Evolutionary conservation across 345 rosid genomes (phyloP), one percentile per base, ranked within the genome.

Genomic region (Syzygium jambos): DNA sequence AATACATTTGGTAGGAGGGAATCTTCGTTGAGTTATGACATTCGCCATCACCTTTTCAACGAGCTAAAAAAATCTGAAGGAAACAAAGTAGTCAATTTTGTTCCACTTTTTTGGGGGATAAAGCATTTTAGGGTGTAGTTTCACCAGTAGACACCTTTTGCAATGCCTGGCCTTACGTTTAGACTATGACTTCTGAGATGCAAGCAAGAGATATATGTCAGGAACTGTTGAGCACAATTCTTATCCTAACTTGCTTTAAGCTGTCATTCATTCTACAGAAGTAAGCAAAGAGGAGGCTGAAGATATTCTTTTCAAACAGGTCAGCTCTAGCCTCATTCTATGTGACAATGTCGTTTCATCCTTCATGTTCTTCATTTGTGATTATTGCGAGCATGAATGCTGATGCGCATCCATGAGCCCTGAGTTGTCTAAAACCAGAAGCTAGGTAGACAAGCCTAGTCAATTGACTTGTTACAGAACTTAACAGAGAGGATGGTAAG

Each of bases 211-310:
- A 25, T 21, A 73, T 25, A 22, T 9, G 14, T 19, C 82, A 73
- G 49, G 82, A 73, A 73, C 82, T 38, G 1, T 10, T 38, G 82
- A 73, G 49, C 82, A 10, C 27, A 38, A 73, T 41, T 38, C 27
- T 21, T 38, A 49, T 73, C 27, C 19, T 38, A 73, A 73, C 82
- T 38, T 73, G 82, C 49, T 73, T 73, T 38, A 73, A 73, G 82
- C 82, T 73, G 25, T 21, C 82, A 38, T 73, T 21, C 82, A 38
- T 73, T 73, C 82, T 73, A 19, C 87, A 86, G 87, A 86, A 21
- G 23, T 86, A 49, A 86, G 84, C 83, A 49, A 52, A 19, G 87
- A 51, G 56, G 87, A 86, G 82, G 80, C 87, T 77, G 84, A 73
- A 73, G 87, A 86, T 29, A 34, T 86, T 29, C 30, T 57, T 41